Base-by-base conservation (phyloP, 176 grass and related monocot genomes). In the Musa itinerans region DNA sequence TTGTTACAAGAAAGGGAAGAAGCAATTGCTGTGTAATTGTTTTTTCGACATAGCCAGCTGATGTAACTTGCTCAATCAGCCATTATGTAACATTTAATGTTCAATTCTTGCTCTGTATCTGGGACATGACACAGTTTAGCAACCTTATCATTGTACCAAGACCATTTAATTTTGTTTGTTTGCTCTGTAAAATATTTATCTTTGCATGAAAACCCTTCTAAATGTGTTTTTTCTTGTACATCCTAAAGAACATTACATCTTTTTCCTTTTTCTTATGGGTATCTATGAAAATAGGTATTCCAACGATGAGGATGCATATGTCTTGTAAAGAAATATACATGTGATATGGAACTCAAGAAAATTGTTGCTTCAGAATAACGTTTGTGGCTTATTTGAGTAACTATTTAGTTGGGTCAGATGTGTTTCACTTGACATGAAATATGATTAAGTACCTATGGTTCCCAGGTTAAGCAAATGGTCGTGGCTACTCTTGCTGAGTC, bases 401-500 rank as follows among this genome's bases (percentile, higher is more conserved):
- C 20, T 11, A 64, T 64, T 10, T 25, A 23, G 19, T 24, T 64
- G 62, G 20, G n/a, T 24, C 1, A 10, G 20, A 23, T 25, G 62
- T 17, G 62, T 8, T 64, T 10, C 16, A 8, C 22, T 21, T 63
- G 54, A 1, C 22, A 63, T 17, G 16, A 1, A 64, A 24, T 64
- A 10, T 16, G 14, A 24, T 24, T 65, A n/a, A 64, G 10, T 11
- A 22, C 24, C 24, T 23, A 11, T 63, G 7, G 16, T 64, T 11
- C 21, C 11, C 62, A 70, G 68, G 68, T 70, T 16, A 70, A 70
- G 68, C 34, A 70, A 50, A 70, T 70, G 68, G 68, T 70, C 10
- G 68, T 50, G 29, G 68, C 68, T 68, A 68, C 65, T 17, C 65
- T 68, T 68, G 65, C 65, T 70, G 68, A 70, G 34, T 70, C 68